Percentiles rank a stretch among this genome's conserved stretches.
Conservation (phyloP, 345 rosid genomes). For the Firmiana major region DNA sequence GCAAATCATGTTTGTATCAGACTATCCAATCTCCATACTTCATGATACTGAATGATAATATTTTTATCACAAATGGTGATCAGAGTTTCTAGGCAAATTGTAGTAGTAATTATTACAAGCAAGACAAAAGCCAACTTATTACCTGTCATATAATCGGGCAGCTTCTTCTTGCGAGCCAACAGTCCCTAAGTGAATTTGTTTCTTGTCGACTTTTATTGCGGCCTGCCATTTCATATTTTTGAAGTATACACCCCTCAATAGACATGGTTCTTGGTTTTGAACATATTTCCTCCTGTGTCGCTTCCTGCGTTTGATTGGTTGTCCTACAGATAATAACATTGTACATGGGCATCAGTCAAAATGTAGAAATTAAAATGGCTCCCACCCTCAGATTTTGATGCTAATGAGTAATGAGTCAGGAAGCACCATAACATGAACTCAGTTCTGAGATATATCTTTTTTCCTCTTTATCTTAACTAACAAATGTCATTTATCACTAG, state of each 20-base stretch:
- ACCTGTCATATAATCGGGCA: constrained; percentile 94
- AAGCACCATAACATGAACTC: neutral
- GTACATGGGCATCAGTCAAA: constrained; percentile 1
- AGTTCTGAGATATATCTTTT: neutral
- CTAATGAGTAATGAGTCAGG: neutral
- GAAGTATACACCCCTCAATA: constrained; percentile 97
- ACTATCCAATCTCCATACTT: neutral
- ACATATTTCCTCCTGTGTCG: constrained; percentile 78
- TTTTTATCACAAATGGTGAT: neutral
- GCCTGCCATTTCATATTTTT: constrained; percentile 99
- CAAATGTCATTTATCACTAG: constrained; percentile 1
- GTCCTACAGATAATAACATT: constrained; percentile 42
- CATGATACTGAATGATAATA: neutral
- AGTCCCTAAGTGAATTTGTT: constrained; percentile 93
- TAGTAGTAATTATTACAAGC: neutral
- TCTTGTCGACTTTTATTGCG: constrained; percentile 94
- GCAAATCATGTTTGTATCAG: constrained; percentile 1
- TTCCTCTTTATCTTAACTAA: neutral
- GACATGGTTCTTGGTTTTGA: constrained; percentile 88
- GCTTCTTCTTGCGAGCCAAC: constrained; percentile 94
- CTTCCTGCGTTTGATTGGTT: constrained; percentile 85
- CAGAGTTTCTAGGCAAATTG: neutral
- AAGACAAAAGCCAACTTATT: neutral
- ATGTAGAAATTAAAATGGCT: constrained; percentile 8
- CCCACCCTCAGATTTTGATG: neutral